Base-by-base conservation (phyloP, 2,329 filamentous ascomycete genomes). In the Colletotrichum sp. region DNA sequence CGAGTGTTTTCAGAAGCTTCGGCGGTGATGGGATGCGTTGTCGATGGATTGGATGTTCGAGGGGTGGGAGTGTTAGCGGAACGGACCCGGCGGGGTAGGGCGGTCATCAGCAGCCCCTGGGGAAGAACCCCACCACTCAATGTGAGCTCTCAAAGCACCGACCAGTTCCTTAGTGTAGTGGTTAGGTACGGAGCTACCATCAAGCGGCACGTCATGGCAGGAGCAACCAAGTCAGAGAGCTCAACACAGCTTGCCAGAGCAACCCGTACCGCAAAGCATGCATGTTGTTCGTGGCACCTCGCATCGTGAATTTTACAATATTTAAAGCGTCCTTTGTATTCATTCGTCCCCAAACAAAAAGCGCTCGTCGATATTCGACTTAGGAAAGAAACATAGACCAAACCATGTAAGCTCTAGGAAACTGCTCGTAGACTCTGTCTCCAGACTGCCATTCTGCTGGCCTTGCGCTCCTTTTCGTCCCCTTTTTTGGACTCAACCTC, bases 351-450 rank as follows among this genome's bases (percentile, higher is more conserved):
- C 64, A 59, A 55, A 49, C 32, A 28, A 62, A 26, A 32, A 34
- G 28, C n/a, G 44, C 44, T 64, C 34, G 69, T 57, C 68, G 26
- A 49, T 76, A 70, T 36, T 63, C 36, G 36, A 49, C 28, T 64
- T 34, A 57, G 34, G 73, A 62, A 69, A 34, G 57, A 74, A 76
- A 68, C 32, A 76, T 49, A 68, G 32, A 74, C 59, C 65, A 74
- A 76, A 69, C 74, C 74, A 65, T 74, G 65, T 69, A 76, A 76
- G 74, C 64, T 76, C 71, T 76, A 76, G 74, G 74, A 76, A 76
- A 76, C 74, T 73, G 71, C 65, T 69, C 71, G 49, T 57, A 65
- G 71, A 76, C 74, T 69, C 57, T 62, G 74, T 76, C 74, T 69
- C 71, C 74, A 74, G 30, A 69, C 67, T 60, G 49, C 57, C 71